Evolutionary conservation across 202 grass and related monocot species (phyloP).

Genomic region (Digitaria exilis): DNA sequence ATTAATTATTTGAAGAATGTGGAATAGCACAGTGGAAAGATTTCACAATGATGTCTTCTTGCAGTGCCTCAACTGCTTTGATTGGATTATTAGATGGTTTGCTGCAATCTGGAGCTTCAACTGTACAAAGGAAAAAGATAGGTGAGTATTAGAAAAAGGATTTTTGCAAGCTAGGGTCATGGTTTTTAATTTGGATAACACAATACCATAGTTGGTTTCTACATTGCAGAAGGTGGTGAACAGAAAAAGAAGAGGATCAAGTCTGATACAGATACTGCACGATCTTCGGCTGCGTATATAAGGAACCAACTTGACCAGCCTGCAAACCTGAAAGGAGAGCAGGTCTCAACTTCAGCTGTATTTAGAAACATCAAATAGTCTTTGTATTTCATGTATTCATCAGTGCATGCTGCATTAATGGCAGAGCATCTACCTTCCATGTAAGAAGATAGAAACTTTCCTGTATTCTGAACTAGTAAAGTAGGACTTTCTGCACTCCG

Average conservation of each 20-base stretch:
- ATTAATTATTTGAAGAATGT: constrained; percentile 29
- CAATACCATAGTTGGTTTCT: constrained; percentile 27
- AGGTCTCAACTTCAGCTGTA: constrained; percentile 70
- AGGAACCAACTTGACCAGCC: constrained; percentile 90
- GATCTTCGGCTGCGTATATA: constrained; percentile 66
- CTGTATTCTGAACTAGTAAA: constrained; percentile 34
- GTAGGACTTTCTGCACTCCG: constrained; percentile 28
- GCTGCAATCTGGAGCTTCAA: constrained; percentile 73
- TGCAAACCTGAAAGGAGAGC: constrained; percentile 92
- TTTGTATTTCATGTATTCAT: constrained; percentile 48
- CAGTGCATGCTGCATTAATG: constrained; percentile 36
- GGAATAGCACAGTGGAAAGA: background rate
- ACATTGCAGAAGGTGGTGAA: constrained; percentile 71
- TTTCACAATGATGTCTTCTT: constrained; percentile 33
- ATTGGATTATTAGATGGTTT: constrained; percentile 67
- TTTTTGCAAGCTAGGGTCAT: constrained; percentile 17
- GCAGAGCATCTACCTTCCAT: constrained; percentile 44
- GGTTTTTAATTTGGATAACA: constrained; percentile 23
- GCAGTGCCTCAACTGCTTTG: constrained; percentile 68
- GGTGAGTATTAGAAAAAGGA: constrained; percentile 56
- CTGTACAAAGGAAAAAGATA: constrained; percentile 80
- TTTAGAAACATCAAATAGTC: constrained; percentile 57
- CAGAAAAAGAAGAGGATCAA: constrained; percentile 94
- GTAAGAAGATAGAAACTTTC: constrained; percentile 40
- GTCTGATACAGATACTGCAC: constrained; percentile 66